Percentiles rank a stretch among this genome's conserved stretches.
Evolutionary conservation across 176 grass and related monocot species (phyloP).

Genomic region (Carex pumila): DNA sequence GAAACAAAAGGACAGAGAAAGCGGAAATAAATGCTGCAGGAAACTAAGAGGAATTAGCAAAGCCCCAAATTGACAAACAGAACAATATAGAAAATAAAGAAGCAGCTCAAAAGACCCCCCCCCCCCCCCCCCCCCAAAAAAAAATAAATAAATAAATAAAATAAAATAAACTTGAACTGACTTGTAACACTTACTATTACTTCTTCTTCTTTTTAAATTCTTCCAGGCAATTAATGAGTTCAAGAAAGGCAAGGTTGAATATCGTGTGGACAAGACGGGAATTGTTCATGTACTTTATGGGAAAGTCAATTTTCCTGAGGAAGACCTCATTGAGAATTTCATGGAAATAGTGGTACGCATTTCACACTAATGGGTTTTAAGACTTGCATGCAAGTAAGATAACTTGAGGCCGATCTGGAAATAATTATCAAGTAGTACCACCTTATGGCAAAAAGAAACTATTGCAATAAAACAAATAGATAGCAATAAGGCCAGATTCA

Average conservation of each 20-base stretch:
- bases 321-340: constrained; percentile 90
- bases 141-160: no score
- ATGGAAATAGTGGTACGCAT: constrained; percentile 76
- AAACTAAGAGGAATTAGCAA: not conserved
- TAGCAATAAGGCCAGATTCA: not conserved
- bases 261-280: constrained; percentile 89
- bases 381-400: not conserved
- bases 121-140: no score
- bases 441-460: not conserved
- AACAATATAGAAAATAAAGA: not conserved
- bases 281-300: constrained; percentile 90
- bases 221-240: constrained; percentile 95
- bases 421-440: not conserved
- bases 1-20: not conserved
- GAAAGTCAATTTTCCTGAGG: constrained; percentile 74
- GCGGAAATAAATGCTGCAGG: not conserved
- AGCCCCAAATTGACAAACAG: not conserved
- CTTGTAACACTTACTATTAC: not conserved
- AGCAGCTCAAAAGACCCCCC: not conserved
- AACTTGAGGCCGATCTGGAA: not conserved
- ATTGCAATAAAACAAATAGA: not conserved
- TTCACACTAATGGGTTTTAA: not conserved
- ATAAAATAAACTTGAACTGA: not conserved
- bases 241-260: constrained; percentile 99
- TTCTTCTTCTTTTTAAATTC: not conserved